A percentile compares a stretch with the other conserved stretches of the same genome.
Conservation (phyloP, 78 protist species). For the Dictyostelium citrinum region DNA sequence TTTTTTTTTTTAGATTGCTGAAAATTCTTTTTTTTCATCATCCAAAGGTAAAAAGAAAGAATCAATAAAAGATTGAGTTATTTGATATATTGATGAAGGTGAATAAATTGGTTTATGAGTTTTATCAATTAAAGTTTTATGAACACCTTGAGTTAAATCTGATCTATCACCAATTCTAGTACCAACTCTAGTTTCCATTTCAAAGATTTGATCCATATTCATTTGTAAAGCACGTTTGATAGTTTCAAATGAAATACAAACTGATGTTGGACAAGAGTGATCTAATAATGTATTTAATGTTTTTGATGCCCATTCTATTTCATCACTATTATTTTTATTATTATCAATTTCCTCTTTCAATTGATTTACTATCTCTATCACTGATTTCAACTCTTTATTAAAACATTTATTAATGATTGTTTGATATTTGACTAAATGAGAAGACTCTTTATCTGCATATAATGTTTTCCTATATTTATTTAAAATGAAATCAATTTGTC, state of each 20-base stretch:
- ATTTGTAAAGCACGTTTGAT: not conserved
- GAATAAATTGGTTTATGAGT: not conserved
- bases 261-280: conserved; percentile 1
- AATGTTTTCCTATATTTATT: conserved; percentile 7
- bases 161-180: not conserved
- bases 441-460: not conserved
- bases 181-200: conserved; percentile 41
- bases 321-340: not conserved
- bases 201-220: not conserved
- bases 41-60: not conserved
- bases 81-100: conserved; percentile 2
- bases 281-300: not conserved
- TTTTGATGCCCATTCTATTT: not conserved
- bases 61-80: not conserved
- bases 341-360: not conserved
- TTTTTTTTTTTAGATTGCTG: not conserved
- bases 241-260: not conserved
- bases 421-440: not conserved
- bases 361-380: not conserved
- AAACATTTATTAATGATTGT: conserved; percentile 25
- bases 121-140: not conserved
- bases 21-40: not conserved
- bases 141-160: conserved; percentile 5
- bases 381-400: not conserved
- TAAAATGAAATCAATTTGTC: not conserved